Evolutionary conservation across 345 rosid species (phyloP), one percentile per base, ranked within the genome.

Genomic region (Adansonia digitata): DNA sequence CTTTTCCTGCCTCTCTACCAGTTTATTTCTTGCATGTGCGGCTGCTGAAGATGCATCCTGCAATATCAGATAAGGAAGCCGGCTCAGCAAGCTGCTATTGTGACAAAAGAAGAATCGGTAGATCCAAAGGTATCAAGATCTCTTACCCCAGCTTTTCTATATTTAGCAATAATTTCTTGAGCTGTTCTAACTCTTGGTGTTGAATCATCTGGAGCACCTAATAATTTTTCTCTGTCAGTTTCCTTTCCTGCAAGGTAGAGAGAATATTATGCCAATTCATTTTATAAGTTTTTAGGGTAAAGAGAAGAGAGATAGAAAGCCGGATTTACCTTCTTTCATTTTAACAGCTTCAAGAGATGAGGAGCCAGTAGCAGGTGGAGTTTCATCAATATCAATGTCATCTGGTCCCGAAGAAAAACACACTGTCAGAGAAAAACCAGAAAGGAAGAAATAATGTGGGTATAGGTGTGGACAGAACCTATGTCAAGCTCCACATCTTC

Each of bases 311-410:
- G 68, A 7, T 6, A 60, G 35, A 42, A 74, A 43, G 61, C 75
- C 76, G 59, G 75, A 71, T 70, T 68, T 79, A 78, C 72, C 81
- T 5, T 7, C 75, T 76, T 76, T 84, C 22, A 2, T 65, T 24
- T 60, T 46, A 40, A 76, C 75, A 72, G 49, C 79, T 69, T 75
- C 85, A 57, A 79, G 82, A 13, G 85, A 77, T 69, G 78, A 82
- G 75, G 75, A 45, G 62, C 76, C 65, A 43, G 70, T 29, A 51
- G 60, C 63, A 35, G 72, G 57, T 49, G 73, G 78, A 57, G 76
- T 74, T 59, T 84, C 91, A 72, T 88, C 86, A 72, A 88, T 82
- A 75, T 85, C 86, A 45, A 85, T 82, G 80, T 85, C 89, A 78
- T 85, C 89, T 88, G 81, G 73, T 75, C 37, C 77, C 59, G 57